phyloP scores from a whole-genome alignment of 768 basidiomycete species.

The Pisolithus tinctorius region DNA sequence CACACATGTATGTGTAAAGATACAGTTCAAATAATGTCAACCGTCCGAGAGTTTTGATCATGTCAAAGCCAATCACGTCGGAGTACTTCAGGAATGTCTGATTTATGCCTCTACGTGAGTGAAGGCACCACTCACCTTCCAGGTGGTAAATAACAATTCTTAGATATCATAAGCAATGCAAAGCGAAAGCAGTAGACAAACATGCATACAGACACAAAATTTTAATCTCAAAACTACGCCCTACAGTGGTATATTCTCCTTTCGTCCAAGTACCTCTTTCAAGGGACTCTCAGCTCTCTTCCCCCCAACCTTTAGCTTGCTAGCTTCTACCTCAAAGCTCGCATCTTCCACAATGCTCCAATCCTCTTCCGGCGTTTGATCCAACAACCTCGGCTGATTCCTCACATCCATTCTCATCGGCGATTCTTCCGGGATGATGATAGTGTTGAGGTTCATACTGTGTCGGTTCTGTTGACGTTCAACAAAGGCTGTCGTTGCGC shows the following conservation, averaged over 20 bases:
- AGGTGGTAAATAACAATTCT: too few species aligned
- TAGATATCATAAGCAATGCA: too few species aligned
- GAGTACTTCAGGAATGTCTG: too few species aligned
- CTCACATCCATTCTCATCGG: conserved; percentile 46
- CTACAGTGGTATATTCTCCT: conserved; percentile 17
- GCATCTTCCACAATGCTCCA: conserved; percentile 40
- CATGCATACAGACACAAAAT: not conserved
- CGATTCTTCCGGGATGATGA: conserved; percentile 24
- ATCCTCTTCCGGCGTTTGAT: conserved; percentile 55
- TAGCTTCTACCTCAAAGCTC: conserved; percentile 44
- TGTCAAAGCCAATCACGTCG: too few species aligned
- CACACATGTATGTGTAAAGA: too few species aligned
- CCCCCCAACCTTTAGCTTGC: conserved; percentile 15
- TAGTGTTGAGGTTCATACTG: conserved; percentile 16
- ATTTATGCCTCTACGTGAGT: too few species aligned
- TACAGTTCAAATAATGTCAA: too few species aligned
- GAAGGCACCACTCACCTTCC: too few species aligned
- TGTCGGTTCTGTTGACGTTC: conserved; percentile 37
- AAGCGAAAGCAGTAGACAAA: too few species aligned
- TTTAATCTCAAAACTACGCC: not conserved
- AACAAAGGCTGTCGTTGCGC: conserved; percentile 42
- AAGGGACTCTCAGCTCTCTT: conserved; percentile 29
- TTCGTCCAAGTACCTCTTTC: conserved; percentile 23
- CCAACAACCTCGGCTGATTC: conserved; percentile 45
- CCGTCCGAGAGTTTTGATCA: too few species aligned